Conservation (phyloP, 805 yeast genomes). For the Lipomyces spencermartinsiae region DNA sequence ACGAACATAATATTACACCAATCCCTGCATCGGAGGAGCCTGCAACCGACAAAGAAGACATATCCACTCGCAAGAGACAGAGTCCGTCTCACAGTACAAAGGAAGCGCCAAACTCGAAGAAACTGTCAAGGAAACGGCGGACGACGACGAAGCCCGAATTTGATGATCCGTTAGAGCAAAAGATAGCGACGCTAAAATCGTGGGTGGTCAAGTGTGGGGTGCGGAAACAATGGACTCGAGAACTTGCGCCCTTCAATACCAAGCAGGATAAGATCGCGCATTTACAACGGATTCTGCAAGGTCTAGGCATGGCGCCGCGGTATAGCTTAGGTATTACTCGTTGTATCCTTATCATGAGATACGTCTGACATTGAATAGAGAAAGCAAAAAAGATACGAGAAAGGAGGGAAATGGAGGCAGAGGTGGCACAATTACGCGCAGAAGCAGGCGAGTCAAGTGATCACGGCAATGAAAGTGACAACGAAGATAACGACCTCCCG, state of each 20-base stretch:
- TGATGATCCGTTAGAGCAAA: constrained; percentile 31
- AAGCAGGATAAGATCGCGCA: constrained; percentile 36
- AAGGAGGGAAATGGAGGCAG: constrained; percentile 38
- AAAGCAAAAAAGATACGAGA: constrained; percentile 42
- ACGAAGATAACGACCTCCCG: constrained; percentile 5
- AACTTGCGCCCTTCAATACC: constrained; percentile 36
- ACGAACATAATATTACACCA: background rate
- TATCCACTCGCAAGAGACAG: constrained; percentile 14
- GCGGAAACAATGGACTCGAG: constrained; percentile 41
- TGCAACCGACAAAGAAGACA: background rate
- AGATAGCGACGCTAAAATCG: constrained; percentile 41
- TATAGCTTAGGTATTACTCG: constrained; percentile 32
- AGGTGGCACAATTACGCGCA: constrained; percentile 38
- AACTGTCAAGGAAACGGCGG: background rate
- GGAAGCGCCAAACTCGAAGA: background rate
- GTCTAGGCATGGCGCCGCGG: constrained; percentile 43
- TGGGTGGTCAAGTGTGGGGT: constrained; percentile 43
- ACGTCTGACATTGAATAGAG: constrained; percentile 15
- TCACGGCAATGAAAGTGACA: constrained; percentile 5
- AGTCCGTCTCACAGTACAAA: background rate
- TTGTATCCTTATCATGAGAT: background rate
- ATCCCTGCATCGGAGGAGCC: background rate
- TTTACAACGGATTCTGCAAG: constrained; percentile 36
- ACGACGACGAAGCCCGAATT: background rate
- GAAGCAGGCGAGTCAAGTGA: constrained; percentile 31